A percentile compares a stretch with the other conserved stretches of the same genome.
These are phyloP conservation scores for Psidium friedrichsthalianum DNA, from an alignment of 345 rosid genomes.

Conservation along the genomic window DNA sequence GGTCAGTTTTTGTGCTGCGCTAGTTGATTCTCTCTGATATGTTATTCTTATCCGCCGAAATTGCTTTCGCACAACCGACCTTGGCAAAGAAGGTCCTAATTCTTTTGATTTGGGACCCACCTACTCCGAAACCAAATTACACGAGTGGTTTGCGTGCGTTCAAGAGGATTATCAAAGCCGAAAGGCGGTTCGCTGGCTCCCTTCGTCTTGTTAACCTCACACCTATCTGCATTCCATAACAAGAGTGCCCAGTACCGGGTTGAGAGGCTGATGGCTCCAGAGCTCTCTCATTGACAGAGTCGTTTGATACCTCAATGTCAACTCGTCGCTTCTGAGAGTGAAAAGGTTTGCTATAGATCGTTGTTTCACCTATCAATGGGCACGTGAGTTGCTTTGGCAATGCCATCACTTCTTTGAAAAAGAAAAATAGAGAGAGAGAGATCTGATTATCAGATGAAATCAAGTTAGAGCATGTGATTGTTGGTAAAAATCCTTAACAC, in stretches of 20 bases:
- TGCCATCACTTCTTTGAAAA: neutral
- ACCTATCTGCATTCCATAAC: neutral
- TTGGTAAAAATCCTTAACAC: neutral
- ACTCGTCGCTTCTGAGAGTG: neutral
- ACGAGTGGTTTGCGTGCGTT: neutral
- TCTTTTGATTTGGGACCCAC: neutral
- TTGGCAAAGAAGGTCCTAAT: fast-evolving
- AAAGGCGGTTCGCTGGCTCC: neutral
- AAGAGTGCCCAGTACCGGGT: fast-evolving
- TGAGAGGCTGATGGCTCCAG: fast-evolving
- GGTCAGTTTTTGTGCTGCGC: neutral
- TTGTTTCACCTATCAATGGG: neutral
- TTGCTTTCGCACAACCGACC: no score
- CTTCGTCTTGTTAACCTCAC: neutral
- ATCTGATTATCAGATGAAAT: neutral
- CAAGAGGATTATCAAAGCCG: neutral
- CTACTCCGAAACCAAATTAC: neutral
- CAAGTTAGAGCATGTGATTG: neutral
- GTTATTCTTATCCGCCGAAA: no score
- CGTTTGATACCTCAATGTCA: fast-evolving
- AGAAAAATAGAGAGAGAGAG: neutral
- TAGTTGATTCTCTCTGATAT: neutral
- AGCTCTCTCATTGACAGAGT: neutral
- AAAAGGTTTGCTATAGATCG: no score
- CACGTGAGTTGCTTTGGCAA: neutral